Percentiles rank a stretch among this genome's conserved stretches.
phyloP scores from a whole-genome alignment of 164 flowering plant genomes.

The Echeveria elegans region DNA sequence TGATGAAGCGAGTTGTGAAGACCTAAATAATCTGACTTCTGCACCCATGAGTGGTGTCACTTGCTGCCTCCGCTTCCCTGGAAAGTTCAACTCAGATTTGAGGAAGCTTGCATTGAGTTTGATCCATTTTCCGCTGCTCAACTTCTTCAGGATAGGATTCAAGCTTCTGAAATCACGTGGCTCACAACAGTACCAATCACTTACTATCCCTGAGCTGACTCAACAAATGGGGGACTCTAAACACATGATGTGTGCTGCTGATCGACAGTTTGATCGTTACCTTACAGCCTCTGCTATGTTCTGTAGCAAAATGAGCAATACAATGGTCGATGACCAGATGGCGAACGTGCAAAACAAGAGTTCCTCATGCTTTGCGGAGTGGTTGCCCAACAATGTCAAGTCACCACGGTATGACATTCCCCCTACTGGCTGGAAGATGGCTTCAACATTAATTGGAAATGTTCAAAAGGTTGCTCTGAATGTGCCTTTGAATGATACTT shows the following conservation, averaged over 20 bases:
- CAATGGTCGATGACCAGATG: slow-evolving; percentile 26
- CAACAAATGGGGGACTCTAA: slow-evolving; percentile 33
- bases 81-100: slow-evolving; percentile 36
- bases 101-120: slow-evolving; percentile 36
- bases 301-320: slow-evolving; percentile 39
- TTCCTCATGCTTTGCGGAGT: slow-evolving; percentile 34
- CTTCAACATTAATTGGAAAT: slow-evolving; percentile 41
- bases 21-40: slow-evolving; percentile 35
- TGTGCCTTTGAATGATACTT: too few species aligned
- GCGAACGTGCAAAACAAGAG: slow-evolving; percentile 36
- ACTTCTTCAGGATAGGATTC: slow-evolving; percentile 34
- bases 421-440: slow-evolving; percentile 39
- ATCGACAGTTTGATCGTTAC: slow-evolving; percentile 36
- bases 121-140: slow-evolving; percentile 38
- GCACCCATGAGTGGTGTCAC: slow-evolving; percentile 44
- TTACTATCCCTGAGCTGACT: slow-evolving; percentile 40
- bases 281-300: slow-evolving; percentile 45
- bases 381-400: slow-evolving; percentile 45
- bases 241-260: slow-evolving; percentile 29
- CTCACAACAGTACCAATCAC: slow-evolving; percentile 39
- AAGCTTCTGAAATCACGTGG: slow-evolving; percentile 30
- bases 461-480: too few species aligned
- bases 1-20: slow-evolving; percentile 13
- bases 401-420: slow-evolving; percentile 45
- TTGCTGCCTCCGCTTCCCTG: slow-evolving; percentile 42